Percentiles rank a stretch among this genome's conserved stretches.
Evolutionary conservation across 2,329 filamentous ascomycete genomes (phyloP).

Genomic region (Cladophialophora bantiana): DNA sequence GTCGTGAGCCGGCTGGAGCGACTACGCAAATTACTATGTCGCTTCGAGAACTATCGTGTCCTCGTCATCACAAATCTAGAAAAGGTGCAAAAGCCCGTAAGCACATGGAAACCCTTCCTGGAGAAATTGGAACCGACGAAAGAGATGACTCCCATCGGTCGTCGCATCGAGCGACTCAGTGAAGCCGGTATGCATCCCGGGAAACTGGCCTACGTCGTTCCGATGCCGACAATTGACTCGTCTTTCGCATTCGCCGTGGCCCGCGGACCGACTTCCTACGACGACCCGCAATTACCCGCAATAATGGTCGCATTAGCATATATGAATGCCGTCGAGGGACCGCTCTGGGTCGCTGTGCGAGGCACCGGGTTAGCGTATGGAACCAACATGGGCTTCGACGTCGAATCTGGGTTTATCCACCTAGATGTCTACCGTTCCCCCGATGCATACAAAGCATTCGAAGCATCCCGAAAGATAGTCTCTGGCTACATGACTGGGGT

Average conservation of each 20-base stretch:
- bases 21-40: constrained; percentile 77
- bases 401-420: constrained; percentile 79
- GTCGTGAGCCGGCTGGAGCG: constrained; percentile 80
- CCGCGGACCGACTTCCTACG: constrained; percentile 75
- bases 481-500: constrained; percentile 75
- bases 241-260: constrained; percentile 83
- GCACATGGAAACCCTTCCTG: constrained; percentile 75
- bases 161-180: constrained; percentile 74
- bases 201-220: constrained; percentile 77
- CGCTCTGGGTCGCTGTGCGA: constrained; percentile 90
- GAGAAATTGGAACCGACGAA: constrained; percentile 59
- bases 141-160: constrained; percentile 73
- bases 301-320: constrained; percentile 89
- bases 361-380: constrained; percentile 94
- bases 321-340: constrained; percentile 90
- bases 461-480: constrained; percentile 76
- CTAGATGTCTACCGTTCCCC: constrained; percentile 91
- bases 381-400: constrained; percentile 76
- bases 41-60: constrained; percentile 82
- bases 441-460: constrained; percentile 84
- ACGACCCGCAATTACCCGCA: constrained; percentile 79
- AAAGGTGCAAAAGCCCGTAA: constrained; percentile 76
- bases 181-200: constrained; percentile 77
- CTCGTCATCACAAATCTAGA: constrained; percentile 82
- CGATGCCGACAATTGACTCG: constrained; percentile 90